Base-by-base conservation (phyloP, 164 flowering plant genomes). In the Magnolia changhungtana region DNA sequence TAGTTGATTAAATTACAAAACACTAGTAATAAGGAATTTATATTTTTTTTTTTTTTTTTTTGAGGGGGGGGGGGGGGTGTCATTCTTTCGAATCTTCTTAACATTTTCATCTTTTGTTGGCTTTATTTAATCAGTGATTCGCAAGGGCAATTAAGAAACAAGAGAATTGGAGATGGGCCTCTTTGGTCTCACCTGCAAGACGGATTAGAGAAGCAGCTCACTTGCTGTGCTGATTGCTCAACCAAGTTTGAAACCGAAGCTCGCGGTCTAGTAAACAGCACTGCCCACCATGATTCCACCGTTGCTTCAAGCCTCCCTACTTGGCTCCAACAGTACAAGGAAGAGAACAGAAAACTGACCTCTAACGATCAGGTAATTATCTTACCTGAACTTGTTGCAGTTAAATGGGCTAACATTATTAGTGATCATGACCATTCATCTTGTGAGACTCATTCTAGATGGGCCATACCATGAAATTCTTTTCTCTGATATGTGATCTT, bases 301-400 rank as follows among this genome's bases (percentile, higher is more conserved):
- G 68, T 76, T 29, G 49, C 84, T 80, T 87, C 96, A 78, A 85
- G 76, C 83, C 82, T 93, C 21, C 99, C 99, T 67, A 80, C 91
- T 80, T 95, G 99, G 99, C 97, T 95, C 18, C 92, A 90, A 84
- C 87, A 89, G 74, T 90, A 82, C 85, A 91, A 85, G 80, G 84
- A 88, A 67, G 90, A 93, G 82, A 85, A 76, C 76, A 85, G 75
- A 75, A 84, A 72, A 79, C 72, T 74, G 16, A 66, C 49, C 7
- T 69, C 66, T 50, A 83, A 85, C 75, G 85, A 90, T 85, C 84
- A 88, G 92, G 98, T 83, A 70, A 63, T 69, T 63, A 81, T 72
- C 52, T 20, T 59, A 45, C 75, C 63, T 80, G 18, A 4, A 23
- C 24, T 67, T 63, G 19, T 29, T 45, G 7, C 7, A 31, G 71